These are phyloP conservation scores for Nemania diffusa DNA, from an alignment of 2,329 filamentous ascomycete genomes.

Conservation along the genomic window DNA sequence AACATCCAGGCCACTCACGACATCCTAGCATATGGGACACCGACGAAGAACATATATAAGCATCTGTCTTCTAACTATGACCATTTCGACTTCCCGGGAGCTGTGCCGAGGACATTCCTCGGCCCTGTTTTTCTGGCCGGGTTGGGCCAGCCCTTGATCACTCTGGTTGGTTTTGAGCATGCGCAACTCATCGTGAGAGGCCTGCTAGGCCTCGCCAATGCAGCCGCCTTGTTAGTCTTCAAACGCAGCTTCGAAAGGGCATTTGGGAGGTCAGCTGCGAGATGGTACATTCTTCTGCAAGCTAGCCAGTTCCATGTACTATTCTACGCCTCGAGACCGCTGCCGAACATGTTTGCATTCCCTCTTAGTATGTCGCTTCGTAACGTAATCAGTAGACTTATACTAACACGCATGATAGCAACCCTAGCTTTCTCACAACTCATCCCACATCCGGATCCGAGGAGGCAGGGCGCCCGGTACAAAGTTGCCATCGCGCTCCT, in stretches of 20 bases:
- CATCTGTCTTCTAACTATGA: constrained; percentile 77
- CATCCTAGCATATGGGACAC: constrained; percentile 82
- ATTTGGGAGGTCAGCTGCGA: constrained; percentile 74
- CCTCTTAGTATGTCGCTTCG: constrained; percentile 71
- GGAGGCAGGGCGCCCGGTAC: constrained; percentile 57
- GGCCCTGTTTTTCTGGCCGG: constrained; percentile 82
- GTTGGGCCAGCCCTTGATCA: constrained; percentile 73
- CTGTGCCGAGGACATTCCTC: constrained; percentile 90
- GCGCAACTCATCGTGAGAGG: constrained; percentile 74
- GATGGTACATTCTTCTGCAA: constrained; percentile 84
- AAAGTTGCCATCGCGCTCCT: constrained; percentile 77
- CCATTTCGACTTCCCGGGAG: constrained; percentile 89
- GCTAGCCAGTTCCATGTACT: constrained; percentile 90
- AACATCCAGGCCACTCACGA: constrained; percentile 95
- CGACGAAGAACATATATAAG: constrained; percentile 62
- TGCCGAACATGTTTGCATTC: constrained; percentile 98
- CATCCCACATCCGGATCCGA: constrained; percentile 51
- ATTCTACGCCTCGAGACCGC: constrained; percentile 89
- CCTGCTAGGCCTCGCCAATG: constrained; percentile 82
- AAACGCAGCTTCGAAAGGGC: constrained; percentile 69
- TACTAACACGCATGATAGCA: constrained; percentile 57
- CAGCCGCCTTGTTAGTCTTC: constrained; percentile 73
- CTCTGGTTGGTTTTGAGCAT: constrained; percentile 64
- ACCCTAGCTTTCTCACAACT: constrained; percentile 70
- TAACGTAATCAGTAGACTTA: not conserved